Conservation (phyloP, 2,329 filamentous ascomycete genomes). For the Rhexocercosporidium sp. region DNA sequence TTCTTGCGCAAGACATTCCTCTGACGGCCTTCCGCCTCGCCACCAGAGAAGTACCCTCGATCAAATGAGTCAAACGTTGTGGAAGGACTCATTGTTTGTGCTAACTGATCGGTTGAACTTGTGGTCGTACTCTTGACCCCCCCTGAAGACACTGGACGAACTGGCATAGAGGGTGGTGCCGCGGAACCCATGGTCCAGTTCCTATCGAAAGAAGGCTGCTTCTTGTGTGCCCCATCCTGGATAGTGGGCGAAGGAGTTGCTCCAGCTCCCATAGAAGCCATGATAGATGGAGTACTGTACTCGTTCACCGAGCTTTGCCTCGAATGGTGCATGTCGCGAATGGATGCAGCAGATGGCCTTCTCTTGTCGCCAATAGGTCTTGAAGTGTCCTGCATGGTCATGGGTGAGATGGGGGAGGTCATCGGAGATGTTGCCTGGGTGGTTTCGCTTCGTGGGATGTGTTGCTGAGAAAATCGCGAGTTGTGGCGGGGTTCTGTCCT, state of each 20-base stretch:
- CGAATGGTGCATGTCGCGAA: constrained; percentile 82
- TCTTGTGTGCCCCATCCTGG: constrained; percentile 55
- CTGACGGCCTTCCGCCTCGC: constrained; percentile 77
- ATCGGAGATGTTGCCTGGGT: constrained; percentile 46
- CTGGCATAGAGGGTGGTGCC: constrained; percentile 35
- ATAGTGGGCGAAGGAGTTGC: constrained; percentile 35
- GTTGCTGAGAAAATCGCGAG: constrained; percentile 40
- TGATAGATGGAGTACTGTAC: constrained; percentile 50
- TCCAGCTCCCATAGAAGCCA: constrained; percentile 47
- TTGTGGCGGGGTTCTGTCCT: constrained; percentile 36
- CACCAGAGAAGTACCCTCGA: constrained; percentile 91
- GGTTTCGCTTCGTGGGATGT: constrained; percentile 30
- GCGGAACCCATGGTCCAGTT: constrained; percentile 68
- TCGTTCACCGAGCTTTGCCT: constrained; percentile 72
- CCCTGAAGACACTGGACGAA: constrained; percentile 37
- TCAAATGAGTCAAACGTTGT: constrained; percentile 65
- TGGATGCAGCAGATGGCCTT: constrained; percentile 79
- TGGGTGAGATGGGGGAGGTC: constrained; percentile 49
- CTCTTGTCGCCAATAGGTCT: constrained; percentile 52
- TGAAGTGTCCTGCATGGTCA: constrained; percentile 44
- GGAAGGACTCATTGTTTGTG: constrained; percentile 35
- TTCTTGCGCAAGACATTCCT: constrained; percentile 85
- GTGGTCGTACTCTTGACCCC: constrained; percentile 35
- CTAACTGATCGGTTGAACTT: constrained; percentile 41
- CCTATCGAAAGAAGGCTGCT: constrained; percentile 71